A percentile compares a stretch with the other conserved stretches of the same genome.
Conservation (phyloP, 192 early-diverging fungal genomes). For the Dispira simplex region DNA sequence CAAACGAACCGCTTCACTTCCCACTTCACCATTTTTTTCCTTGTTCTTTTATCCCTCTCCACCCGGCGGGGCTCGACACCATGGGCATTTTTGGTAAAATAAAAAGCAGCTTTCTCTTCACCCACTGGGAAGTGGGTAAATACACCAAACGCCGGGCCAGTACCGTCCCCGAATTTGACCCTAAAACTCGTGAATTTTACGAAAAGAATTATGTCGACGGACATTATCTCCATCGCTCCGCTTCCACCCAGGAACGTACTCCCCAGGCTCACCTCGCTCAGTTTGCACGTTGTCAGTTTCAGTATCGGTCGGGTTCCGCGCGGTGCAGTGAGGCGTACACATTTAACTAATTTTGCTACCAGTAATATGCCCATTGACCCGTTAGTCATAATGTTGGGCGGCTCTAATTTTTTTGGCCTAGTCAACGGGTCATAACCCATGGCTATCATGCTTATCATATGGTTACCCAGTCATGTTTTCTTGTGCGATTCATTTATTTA, state of each 20-base stretch:
- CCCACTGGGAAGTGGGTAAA: conserved; percentile 33
- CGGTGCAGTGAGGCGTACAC: conserved; percentile 12
- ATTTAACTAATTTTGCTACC: background rate
- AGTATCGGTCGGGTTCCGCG: background rate
- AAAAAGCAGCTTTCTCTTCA: conserved; percentile 30
- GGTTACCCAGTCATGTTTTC: too few species aligned
- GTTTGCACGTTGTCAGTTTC: background rate
- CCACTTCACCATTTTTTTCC: too few species aligned
- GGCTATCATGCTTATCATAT: too few species aligned
- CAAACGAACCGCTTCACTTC: background rate
- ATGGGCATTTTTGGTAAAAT: conserved; percentile 30
- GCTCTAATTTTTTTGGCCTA: too few species aligned
- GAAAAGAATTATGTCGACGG: conserved; percentile 14
- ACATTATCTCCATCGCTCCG: conserved; percentile 2
- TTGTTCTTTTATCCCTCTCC: background rate
- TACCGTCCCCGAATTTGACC: conserved; percentile 11
- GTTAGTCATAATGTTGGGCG: too few species aligned
- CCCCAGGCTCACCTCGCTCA: background rate
- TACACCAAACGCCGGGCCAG: conserved; percentile 29
- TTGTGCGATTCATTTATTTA: too few species aligned
- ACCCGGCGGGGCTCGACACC: background rate
- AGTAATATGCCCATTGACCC: too few species aligned
- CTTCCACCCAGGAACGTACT: background rate
- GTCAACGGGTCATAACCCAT: too few species aligned
- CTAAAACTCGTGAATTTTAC: conserved; percentile 12